Evolutionary conservation across 106 monocot genomes (phyloP).

Genomic region (Dendrobium officinale): DNA sequence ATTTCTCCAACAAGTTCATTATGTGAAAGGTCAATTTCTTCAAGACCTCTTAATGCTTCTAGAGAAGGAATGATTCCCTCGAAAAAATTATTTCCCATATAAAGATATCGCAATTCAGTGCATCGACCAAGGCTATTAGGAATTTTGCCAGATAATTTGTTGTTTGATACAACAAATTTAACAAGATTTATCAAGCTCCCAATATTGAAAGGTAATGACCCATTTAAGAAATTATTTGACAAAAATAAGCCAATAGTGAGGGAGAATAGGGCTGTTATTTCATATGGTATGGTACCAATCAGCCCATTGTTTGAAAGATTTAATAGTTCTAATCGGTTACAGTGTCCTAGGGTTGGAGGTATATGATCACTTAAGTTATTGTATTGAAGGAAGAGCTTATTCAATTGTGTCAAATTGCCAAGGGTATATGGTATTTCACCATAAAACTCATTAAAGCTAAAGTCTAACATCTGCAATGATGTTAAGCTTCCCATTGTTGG

Average conservation of each 20-base stretch:
- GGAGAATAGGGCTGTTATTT: not conserved
- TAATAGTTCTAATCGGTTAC: not conserved
- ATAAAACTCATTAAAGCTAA: not conserved
- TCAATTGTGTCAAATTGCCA: not conserved
- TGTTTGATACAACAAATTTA: not conserved
- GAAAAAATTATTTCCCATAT: slow-evolving; percentile 11
- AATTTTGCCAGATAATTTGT: slow-evolving; percentile 14
- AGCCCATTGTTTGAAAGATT: not conserved
- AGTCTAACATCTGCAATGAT: not conserved
- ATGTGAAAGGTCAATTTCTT: slow-evolving; percentile 7
- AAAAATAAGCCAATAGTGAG: not conserved
- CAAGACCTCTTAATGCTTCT: not conserved
- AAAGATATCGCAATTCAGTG: slow-evolving; percentile 2
- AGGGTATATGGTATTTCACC: not conserved
- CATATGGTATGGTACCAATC: not conserved
- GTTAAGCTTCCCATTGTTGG: not conserved
- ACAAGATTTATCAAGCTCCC: slow-evolving; percentile 1
- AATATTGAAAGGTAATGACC: slow-evolving; percentile 8
- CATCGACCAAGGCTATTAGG: slow-evolving; percentile 1
- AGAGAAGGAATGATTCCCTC: slow-evolving; percentile 12
- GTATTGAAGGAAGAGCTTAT: not conserved
- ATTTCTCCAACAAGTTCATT: slow-evolving; percentile 13
- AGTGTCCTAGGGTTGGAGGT: not conserved
- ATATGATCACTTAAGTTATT: not conserved
- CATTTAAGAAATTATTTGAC: slow-evolving; percentile 11